Base-by-base conservation (phyloP, 768 basidiomycete genomes). In the Myochromella boudieri region DNA sequence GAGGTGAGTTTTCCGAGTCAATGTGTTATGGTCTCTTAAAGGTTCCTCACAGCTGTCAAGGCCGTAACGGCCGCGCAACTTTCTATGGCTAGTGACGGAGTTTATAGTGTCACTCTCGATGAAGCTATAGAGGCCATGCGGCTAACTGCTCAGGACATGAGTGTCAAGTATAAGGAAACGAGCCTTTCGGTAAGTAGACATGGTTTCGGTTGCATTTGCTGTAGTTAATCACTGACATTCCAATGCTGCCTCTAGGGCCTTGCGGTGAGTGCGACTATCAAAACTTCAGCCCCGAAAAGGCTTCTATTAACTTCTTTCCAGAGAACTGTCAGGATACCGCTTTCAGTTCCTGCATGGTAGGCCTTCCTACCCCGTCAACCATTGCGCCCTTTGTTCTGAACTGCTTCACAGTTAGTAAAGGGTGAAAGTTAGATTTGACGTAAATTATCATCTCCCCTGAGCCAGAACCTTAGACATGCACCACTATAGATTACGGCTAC, bases 91-190 rank as follows among this genome's bases (percentile, higher is more conserved):
- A 91, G 90, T 50, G 81, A 91, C 59, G 94, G 91, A 0, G 76
- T 89, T 11, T 92, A 92, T 58, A 81, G 84, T 26, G 92, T 95
- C 27, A 87, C 85, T 0, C 74, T 97, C 15, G 95, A 97, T 61
- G 92, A 97, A 64, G 95, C 94, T 2, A 97, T 97, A 45, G 91
- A 92, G 64, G 93, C 94, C 3, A 95, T 95, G 91, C 76, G 91
- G 18, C 62, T 95, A 38, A 97, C 93, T 5, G 94, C 95, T 21
- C 75, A 80, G n/a, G 91, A 94, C 64, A 95, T 95, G 92, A 92
- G 90, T 51, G 80, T 87, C 55, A 92, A 94, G 65, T 95, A 95
- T 64, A 97, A 95, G 63, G 94, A 97, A 68, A 97, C 94, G 0
- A 91, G 88, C 65, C 78, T 97, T 54, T 91, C 91, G 31, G 92